Conservation (phyloP, 768 basidiomycete genomes). For the Sarcomyxa edulis region DNA sequence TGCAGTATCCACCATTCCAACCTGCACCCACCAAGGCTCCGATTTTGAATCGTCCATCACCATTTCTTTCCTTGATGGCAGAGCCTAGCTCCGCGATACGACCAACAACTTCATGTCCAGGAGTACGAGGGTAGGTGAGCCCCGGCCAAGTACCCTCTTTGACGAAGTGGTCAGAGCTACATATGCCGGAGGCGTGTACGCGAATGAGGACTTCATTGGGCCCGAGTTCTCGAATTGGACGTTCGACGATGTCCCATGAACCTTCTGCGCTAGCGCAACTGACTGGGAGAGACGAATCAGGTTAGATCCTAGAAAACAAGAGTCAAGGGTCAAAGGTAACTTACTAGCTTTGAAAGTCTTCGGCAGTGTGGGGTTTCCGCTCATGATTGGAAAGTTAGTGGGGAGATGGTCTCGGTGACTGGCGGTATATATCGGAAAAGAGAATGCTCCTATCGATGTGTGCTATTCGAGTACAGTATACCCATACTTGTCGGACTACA, state of each 20-base stretch:
- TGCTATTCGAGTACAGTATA: no score
- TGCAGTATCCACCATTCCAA: slow-evolving; percentile 9
- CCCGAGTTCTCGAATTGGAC: slow-evolving; percentile 1
- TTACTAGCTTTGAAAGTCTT: slow-evolving; percentile 8
- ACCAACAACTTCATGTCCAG: slow-evolving; percentile 7
- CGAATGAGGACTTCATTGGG: slow-evolving; percentile 6
- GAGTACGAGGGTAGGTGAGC: slow-evolving; percentile 5
- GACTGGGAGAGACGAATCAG: neutral
- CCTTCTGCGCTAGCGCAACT: neutral
- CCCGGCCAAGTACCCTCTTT: slow-evolving; percentile 8
- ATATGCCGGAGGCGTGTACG: slow-evolving; percentile 8
- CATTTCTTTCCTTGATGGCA: slow-evolving; percentile 1
- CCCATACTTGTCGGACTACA: no score
- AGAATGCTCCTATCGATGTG: no score
- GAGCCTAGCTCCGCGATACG: slow-evolving; percentile 5
- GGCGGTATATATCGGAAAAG: no score
- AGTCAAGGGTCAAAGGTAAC: neutral
- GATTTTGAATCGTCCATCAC: slow-evolving; percentile 4
- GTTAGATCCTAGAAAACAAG: neutral
- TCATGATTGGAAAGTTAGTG: slow-evolving; percentile 2
- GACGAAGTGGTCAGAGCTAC: slow-evolving; percentile 8
- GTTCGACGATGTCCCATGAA: slow-evolving; percentile 1
- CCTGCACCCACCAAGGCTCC: slow-evolving; percentile 6
- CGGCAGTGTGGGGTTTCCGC: slow-evolving; percentile 1
- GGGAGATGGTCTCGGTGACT: no score